Evolutionary conservation across 192 early-diverging fungal species (phyloP).

Genomic region (Backusella morwellensis): DNA sequence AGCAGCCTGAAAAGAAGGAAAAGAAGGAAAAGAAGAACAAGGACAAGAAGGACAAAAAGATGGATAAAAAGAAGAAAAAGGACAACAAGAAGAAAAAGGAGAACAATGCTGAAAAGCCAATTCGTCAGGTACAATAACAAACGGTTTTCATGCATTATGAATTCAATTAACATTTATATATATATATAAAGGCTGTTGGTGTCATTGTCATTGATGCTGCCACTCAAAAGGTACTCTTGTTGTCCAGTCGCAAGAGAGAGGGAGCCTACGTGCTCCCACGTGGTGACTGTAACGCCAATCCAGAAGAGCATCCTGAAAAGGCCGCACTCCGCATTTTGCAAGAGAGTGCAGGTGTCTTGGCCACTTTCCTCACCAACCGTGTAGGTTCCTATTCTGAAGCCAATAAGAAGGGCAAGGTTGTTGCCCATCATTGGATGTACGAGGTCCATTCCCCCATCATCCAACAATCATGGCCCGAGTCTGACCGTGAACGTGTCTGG

Average conservation of each 20-base stretch:
- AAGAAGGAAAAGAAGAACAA: slow-evolving; percentile 15
- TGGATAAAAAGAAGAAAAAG: slow-evolving; percentile 12
- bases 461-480: slow-evolving; percentile 11
- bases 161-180: background rate
- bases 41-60: slow-evolving; percentile 13
- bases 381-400: slow-evolving; percentile 32
- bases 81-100: slow-evolving; percentile 9
- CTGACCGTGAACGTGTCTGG: slow-evolving; percentile 25
- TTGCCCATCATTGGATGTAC: slow-evolving; percentile 35
- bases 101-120: background rate
- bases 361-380: background rate
- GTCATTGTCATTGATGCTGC: slow-evolving; percentile 24
- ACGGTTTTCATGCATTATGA: background rate
- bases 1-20: slow-evolving; percentile 14
- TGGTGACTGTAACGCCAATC: slow-evolving; percentile 21
- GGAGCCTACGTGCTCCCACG: slow-evolving; percentile 26
- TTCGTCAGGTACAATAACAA: slow-evolving; percentile 19
- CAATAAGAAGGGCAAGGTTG: slow-evolving; percentile 31
- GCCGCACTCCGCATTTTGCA: slow-evolving; percentile 25
- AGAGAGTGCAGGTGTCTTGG: slow-evolving; percentile 20
- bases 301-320: slow-evolving; percentile 24
- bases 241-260: slow-evolving; percentile 28
- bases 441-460: slow-evolving; percentile 17
- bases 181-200: slow-evolving; percentile 17
- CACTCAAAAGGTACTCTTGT: slow-evolving; percentile 18